phyloP scores from a whole-genome alignment of 192 early-diverging fungal species.

The Backusella tuberculispora region DNA sequence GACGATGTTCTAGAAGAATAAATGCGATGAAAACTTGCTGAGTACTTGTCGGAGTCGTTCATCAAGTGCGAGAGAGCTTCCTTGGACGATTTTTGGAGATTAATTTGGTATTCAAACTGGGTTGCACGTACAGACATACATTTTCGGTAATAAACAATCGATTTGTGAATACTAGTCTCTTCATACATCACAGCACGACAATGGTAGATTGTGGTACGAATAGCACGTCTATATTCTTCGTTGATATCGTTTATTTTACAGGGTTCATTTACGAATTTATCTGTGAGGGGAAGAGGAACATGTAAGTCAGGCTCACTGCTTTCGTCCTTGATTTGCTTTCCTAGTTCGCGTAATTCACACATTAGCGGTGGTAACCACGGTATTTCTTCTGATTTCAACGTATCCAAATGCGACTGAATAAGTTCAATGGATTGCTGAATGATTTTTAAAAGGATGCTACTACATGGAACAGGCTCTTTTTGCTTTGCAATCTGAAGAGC shows the following conservation, averaged over 20 bases:
- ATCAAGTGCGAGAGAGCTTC: constrained; percentile 15
- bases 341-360: constrained; percentile 16
- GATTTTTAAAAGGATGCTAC: not conserved
- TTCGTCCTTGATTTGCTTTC: constrained; percentile 34
- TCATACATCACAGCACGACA: constrained; percentile 36
- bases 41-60: not conserved
- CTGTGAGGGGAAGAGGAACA: not conserved
- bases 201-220: constrained; percentile 37
- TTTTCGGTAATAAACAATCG: constrained; percentile 38
- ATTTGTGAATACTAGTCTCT: constrained; percentile 15
- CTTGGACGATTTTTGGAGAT: constrained; percentile 19
- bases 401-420: constrained; percentile 16
- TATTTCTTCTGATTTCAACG: not conserved
- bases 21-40: not conserved
- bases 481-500: not conserved
- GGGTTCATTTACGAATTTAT: not conserved
- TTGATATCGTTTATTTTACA: not conserved
- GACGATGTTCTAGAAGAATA: constrained; percentile 20
- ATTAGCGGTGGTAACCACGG: constrained; percentile 4
- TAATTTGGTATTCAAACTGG: constrained; percentile 7
- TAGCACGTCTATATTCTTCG: constrained; percentile 22
- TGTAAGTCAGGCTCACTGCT: not conserved
- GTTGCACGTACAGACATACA: constrained; percentile 28
- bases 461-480: not conserved
- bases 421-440: constrained; percentile 1